Conservation (phyloP, 352 stramenopile species). For the Pythium apleroticum region DNA sequence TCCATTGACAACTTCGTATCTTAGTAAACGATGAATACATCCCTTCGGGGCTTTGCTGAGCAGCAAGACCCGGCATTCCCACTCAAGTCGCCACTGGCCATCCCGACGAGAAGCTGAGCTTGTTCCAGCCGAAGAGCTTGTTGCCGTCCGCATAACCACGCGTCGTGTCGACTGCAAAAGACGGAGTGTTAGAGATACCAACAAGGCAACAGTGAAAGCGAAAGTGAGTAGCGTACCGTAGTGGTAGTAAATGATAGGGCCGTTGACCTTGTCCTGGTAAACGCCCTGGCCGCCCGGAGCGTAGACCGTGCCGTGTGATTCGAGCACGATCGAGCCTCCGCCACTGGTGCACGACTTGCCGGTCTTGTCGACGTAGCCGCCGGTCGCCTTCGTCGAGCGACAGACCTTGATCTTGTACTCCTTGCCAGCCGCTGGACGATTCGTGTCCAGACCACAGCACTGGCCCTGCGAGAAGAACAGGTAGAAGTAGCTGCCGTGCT, state of each 20-base stretch:
- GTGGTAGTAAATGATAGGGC: constrained; percentile 54
- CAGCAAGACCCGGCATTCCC: not conserved
- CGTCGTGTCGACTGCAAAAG: constrained; percentile 41
- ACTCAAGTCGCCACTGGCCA: constrained; percentile 33
- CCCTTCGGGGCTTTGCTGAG: too few species aligned
- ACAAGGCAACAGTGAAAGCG: not conserved
- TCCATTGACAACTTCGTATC: too few species aligned
- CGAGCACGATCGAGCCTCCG: constrained; percentile 43
- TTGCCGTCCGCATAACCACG: constrained; percentile 46
- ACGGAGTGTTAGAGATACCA: too few species aligned
- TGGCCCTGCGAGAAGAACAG: constrained; percentile 45
- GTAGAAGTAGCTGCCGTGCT: constrained; percentile 42
- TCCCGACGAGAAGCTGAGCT: constrained; percentile 45
- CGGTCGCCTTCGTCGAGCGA: constrained; percentile 35
- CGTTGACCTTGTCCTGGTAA: constrained; percentile 42
- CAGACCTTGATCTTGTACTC: constrained; percentile 51
- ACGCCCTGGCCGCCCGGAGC: constrained; percentile 48
- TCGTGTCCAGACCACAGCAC: constrained; percentile 37
- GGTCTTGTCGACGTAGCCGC: constrained; percentile 41
- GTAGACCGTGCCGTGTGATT: constrained; percentile 45
- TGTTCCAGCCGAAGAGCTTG: constrained; percentile 58
- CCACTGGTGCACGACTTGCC: constrained; percentile 37
- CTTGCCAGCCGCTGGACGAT: constrained; percentile 30
- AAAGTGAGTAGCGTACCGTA: constrained; percentile 34
- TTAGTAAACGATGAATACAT: too few species aligned